A percentile compares a stretch with the other conserved stretches of the same genome.
These are phyloP conservation scores for Kodamaea sp. DNA, from an alignment of 1,139 yeast genomes.

Conservation along the genomic window DNA sequence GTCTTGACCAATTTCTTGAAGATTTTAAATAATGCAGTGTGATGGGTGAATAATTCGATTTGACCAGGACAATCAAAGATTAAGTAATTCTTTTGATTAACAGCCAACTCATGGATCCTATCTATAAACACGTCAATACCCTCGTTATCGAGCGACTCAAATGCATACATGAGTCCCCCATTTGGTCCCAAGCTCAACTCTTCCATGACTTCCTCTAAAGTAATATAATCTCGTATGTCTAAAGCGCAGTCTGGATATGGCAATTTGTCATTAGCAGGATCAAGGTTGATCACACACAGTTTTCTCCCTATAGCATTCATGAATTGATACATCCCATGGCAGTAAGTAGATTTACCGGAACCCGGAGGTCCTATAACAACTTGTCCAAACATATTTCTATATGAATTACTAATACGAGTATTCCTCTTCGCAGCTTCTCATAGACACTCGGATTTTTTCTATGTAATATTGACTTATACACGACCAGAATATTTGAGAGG, in stretches of 20 bases:
- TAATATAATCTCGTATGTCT: conserved; percentile 84
- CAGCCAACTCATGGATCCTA: conserved; percentile 49
- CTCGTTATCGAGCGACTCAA: conserved; percentile 55
- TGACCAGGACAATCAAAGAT: conserved; percentile 81
- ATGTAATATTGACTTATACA: conserved; percentile 1
- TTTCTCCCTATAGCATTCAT: conserved; percentile 91
- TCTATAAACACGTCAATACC: conserved; percentile 56
- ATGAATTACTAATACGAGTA: neutral
- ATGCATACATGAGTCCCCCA: conserved; percentile 88
- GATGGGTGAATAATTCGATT: conserved; percentile 47
- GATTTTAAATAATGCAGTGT: conserved; percentile 35
- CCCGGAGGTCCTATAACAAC: conserved; percentile 98
- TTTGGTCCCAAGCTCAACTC: conserved; percentile 84
- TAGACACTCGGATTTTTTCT: neutral
- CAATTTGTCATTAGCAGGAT: conserved; percentile 87
- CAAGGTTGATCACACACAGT: conserved; percentile 77
- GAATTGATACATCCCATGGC: conserved; percentile 89
- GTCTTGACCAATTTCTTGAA: conserved; percentile 38
- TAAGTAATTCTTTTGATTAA: conserved; percentile 62
- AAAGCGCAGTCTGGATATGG: conserved; percentile 75
- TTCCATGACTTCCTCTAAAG: conserved; percentile 87
- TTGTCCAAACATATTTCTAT: conserved; percentile 67
- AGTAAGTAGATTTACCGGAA: conserved; percentile 92
- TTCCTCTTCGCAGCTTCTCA: conserved; percentile 11
- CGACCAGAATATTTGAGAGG: conserved; percentile 7